Percentiles rank a stretch among this genome's conserved stretches.
These are phyloP conservation scores for Betula pendula DNA, from an alignment of 306 rosid species.

Conservation along the genomic window DNA sequence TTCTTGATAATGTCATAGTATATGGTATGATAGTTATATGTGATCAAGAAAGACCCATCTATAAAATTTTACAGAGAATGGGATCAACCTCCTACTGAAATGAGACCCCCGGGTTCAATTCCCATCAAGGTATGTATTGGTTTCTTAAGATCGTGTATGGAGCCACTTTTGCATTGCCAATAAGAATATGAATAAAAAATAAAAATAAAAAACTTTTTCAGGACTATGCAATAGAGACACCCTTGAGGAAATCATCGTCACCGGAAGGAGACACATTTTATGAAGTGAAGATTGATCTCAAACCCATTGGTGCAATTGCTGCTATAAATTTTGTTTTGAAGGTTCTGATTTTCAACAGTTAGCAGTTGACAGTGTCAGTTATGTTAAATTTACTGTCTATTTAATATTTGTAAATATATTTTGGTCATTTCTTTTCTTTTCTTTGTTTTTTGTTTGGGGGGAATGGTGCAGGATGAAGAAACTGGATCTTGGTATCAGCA, in stretches of 20 bases:
- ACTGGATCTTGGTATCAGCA: conserved; percentile 89
- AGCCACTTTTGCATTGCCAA: conserved; percentile 16
- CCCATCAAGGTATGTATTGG: conserved; percentile 64
- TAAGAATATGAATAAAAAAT: conserved; percentile 28
- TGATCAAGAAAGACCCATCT: neutral
- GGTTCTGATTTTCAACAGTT: conserved; percentile 55
- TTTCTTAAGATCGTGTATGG: conserved; percentile 22
- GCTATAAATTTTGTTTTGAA: conserved; percentile 86
- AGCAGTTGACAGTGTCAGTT: conserved; percentile 24
- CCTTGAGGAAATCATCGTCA: conserved; percentile 52
- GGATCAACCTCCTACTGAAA: conserved; percentile 92
- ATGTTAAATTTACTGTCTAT: conserved; percentile 15
- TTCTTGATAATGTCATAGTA: too few species aligned
- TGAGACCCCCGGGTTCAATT: conserved; percentile 79
- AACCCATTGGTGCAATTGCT: conserved; percentile 48
- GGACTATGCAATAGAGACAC: conserved; percentile 94
- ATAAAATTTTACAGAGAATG: conserved; percentile 62
- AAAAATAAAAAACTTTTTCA: conserved; percentile 31
- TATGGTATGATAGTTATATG: neutral
- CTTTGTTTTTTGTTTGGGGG: neutral
- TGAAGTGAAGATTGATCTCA: conserved; percentile 69
- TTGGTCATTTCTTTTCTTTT: neutral
- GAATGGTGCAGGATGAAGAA: conserved; percentile 76
- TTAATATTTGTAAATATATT: neutral
- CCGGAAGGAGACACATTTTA: conserved; percentile 52